Conservation (phyloP, 1,284 basidiomycete genomes). For the Exobasidium cylindrosporum region DNA sequence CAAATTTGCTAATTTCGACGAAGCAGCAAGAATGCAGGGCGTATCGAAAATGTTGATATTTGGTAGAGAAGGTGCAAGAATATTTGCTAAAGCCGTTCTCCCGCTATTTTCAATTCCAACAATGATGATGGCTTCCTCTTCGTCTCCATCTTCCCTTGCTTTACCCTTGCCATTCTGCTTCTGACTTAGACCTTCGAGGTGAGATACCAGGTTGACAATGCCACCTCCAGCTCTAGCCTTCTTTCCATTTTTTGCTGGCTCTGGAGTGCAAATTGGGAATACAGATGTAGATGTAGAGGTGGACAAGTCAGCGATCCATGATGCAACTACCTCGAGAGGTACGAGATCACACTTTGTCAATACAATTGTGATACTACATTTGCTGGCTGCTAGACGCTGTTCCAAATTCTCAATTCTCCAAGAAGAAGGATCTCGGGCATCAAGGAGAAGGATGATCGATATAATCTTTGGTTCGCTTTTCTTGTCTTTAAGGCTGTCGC, state of each 20-base stretch:
- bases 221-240: constrained; percentile 22
- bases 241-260: constrained; percentile 18
- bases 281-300: constrained; percentile 19
- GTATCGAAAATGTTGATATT: constrained; percentile 37
- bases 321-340: constrained; percentile 38
- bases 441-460: constrained; percentile 35
- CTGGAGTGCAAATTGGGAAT: constrained; percentile 33
- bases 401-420: constrained; percentile 44
- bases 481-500: constrained; percentile 16
- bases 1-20: neutral
- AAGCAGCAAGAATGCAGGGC: constrained; percentile 32
- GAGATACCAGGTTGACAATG: neutral
- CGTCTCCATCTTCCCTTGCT: constrained; percentile 23
- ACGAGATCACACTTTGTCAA: constrained; percentile 31
- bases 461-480: constrained; percentile 20
- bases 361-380: neutral
- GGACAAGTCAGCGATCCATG: constrained; percentile 33
- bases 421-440: constrained; percentile 43
- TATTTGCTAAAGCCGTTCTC: constrained; percentile 19
- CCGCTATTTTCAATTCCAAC: constrained; percentile 38
- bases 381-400: constrained; percentile 14
- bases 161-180: constrained; percentile 21
- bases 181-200: constrained; percentile 24
- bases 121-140: constrained; percentile 28
- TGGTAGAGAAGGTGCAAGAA: constrained; percentile 13